A percentile compares a stretch with the other conserved stretches of the same genome.
Evolutionary conservation across 2,329 filamentous ascomycete species (phyloP).

Genomic region (Bipolaris sorokiniana): DNA sequence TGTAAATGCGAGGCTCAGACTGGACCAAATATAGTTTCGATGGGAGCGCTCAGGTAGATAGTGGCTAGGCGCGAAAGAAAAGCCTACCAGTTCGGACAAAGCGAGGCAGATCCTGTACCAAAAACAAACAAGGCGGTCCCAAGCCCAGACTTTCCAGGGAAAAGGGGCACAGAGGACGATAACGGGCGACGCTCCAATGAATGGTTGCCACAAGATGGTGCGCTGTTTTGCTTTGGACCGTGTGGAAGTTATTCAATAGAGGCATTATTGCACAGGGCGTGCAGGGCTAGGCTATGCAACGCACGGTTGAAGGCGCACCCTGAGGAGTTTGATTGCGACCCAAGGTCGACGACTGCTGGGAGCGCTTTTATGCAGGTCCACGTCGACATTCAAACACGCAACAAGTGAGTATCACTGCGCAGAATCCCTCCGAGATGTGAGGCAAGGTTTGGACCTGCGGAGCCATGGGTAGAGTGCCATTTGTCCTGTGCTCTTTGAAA

Average conservation of each 20-base stretch:
- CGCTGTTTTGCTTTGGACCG: neutral
- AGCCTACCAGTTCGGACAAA: neutral
- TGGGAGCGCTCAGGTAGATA: neutral
- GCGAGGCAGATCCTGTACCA: too few relatives aligned
- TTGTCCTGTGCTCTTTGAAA: neutral
- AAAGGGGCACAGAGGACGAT: neutral
- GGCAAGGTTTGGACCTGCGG: slow-evolving; percentile 4
- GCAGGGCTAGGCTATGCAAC: neutral
- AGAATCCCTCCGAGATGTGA: slow-evolving; percentile 2
- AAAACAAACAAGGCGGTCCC: too few relatives aligned
- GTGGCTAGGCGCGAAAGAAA: neutral
- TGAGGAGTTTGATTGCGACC: neutral
- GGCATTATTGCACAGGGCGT: neutral
- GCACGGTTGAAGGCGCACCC: neutral
- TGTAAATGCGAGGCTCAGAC: neutral
- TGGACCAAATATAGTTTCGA: neutral
- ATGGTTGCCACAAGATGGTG: neutral
- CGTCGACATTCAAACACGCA: neutral
- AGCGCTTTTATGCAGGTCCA: slow-evolving; percentile 11
- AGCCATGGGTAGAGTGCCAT: neutral
- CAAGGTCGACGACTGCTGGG: neutral
- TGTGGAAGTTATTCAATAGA: neutral
- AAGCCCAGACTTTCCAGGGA: neutral
- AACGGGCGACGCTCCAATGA: neutral
- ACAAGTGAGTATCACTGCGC: neutral